These are phyloP conservation scores for Penicillium sp. DNA, from an alignment of 2,329 filamentous ascomycete genomes.

Conservation along the genomic window DNA sequence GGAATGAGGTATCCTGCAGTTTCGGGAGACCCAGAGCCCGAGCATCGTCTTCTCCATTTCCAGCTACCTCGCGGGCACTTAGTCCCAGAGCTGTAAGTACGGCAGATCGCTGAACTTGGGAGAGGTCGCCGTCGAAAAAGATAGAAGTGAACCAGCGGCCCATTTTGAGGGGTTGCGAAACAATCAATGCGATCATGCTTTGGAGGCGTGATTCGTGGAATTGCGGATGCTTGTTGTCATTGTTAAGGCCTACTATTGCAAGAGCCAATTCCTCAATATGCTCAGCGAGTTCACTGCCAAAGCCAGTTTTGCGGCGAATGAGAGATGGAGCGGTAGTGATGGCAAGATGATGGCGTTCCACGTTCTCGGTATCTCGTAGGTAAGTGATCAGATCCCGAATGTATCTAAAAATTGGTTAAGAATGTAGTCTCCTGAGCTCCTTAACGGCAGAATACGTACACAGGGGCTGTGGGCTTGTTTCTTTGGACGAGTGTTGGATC, in stretches of 20 bases:
- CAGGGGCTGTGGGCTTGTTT: conserved; percentile 80
- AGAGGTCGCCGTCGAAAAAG: conserved; percentile 92
- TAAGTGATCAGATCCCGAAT: conserved; percentile 81
- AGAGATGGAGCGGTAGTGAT: conserved; percentile 75
- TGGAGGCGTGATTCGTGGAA: conserved; percentile 79
- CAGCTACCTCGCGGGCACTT: conserved; percentile 80
- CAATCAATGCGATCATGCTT: conserved; percentile 78
- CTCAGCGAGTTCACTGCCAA: conserved; percentile 84
- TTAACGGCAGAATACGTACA: conserved; percentile 56
- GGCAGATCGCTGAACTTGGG: conserved; percentile 78
- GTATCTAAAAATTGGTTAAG: conserved; percentile 56
- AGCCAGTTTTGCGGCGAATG: conserved; percentile 85
- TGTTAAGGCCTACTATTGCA: conserved; percentile 76
- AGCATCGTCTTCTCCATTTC: conserved; percentile 65
- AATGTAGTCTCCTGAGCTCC: no score
- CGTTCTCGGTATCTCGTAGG: conserved; percentile 79
- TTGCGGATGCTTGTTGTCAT: conserved; percentile 79
- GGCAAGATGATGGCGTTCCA: conserved; percentile 81
- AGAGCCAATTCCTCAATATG: conserved; percentile 81
- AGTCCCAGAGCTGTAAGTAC: conserved; percentile 83
- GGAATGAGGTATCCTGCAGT: conserved; percentile 61
- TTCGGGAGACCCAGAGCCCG: conserved; percentile 37
- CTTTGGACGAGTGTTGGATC: conserved; percentile 85
- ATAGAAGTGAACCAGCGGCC: conserved; percentile 81
- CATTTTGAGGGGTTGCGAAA: conserved; percentile 76